These are phyloP conservation scores for Leptodermis oblonga DNA, from an alignment of 257 asterid genomes.

Conservation along the genomic window DNA sequence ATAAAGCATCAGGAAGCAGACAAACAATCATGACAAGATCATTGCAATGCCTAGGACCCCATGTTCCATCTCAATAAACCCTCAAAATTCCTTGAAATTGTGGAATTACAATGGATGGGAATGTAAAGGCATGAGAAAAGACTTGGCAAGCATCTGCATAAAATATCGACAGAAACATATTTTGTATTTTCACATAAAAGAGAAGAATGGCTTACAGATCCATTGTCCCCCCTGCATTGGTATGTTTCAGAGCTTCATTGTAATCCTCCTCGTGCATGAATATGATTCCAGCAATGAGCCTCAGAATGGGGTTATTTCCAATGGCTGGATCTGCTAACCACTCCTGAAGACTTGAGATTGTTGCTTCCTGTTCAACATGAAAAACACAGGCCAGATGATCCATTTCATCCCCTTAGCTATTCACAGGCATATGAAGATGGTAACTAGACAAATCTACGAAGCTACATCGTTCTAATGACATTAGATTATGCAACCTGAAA, in stretches of 20 bases:
- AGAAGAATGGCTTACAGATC: conserved; percentile 65
- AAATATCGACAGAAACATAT: neutral
- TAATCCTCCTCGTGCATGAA: conserved; percentile 91
- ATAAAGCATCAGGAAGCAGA: neutral
- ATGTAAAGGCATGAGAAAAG: neutral
- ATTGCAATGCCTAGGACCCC: neutral
- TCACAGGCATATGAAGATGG: neutral
- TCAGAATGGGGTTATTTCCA: conserved; percentile 77
- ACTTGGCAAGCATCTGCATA: neutral
- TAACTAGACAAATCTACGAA: neutral
- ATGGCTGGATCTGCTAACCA: conserved; percentile 87
- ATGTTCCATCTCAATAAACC: neutral
- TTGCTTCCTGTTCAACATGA: conserved; percentile 48
- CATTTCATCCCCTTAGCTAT: neutral
- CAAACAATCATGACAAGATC: neutral
- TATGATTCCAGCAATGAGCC: conserved; percentile 81
- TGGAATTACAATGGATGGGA: neutral
- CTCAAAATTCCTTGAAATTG: neutral
- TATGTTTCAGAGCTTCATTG: conserved; percentile 88
- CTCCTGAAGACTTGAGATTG: conserved; percentile 70
- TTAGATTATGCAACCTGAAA: neutral
- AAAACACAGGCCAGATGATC: conserved; percentile 16
- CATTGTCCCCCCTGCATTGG: conserved; percentile 91
- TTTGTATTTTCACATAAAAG: neutral
- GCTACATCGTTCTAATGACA: neutral